Base-by-base conservation (phyloP, 345 rosid genomes). In the Acer campestre region DNA sequence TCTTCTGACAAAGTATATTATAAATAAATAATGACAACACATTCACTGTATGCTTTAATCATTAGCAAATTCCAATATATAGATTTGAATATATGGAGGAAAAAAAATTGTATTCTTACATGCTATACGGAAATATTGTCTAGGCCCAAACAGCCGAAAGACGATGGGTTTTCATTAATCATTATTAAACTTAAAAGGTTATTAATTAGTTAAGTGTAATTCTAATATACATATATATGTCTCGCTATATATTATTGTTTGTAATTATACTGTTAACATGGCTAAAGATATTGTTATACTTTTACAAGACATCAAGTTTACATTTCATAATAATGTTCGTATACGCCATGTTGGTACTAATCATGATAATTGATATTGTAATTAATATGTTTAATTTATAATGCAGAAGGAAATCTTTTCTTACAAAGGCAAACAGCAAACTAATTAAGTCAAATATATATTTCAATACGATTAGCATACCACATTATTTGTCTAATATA, bases 11-110 rank as follows among this genome's bases (percentile, higher is more conserved):
- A 74, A 71, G 61, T 63, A 74, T 70, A 74, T 70, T 67, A 56
- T 64, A 79, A 62, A 79, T 68, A 67, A 80, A 78, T 77, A 70
- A 83, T 76, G 84, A 70, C 78, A 70, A 77, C 80, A 70, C 74
- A 75, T 64, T 48, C 53, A 64, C 61, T 61, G 10, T 62, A 77
- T 78, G 82, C 85, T 85, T 80, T 82, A 78, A 82, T 80, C 79
- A 85, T 78, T 80, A 76, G 80, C 4, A n/a, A 80, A 63, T 68
- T 61, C 73, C 67, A 44, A 67, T n/a, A 63, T n/a, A n/a, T n/a
- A n/a, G 61, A 46, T 46, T 62, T 59, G 25, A 59, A 74, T 66
- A 35, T 35, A 35, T 42, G 46, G 10, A 46, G 46, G 2, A n/a
- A 9, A 67, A 20, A 67, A 16, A 18, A 67, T 38, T 38, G 10